Evolutionary conservation across 2,329 filamentous ascomycete species (phyloP), one percentile per base, ranked within the genome.

Genomic region (Colletotrichum phormii): DNA sequence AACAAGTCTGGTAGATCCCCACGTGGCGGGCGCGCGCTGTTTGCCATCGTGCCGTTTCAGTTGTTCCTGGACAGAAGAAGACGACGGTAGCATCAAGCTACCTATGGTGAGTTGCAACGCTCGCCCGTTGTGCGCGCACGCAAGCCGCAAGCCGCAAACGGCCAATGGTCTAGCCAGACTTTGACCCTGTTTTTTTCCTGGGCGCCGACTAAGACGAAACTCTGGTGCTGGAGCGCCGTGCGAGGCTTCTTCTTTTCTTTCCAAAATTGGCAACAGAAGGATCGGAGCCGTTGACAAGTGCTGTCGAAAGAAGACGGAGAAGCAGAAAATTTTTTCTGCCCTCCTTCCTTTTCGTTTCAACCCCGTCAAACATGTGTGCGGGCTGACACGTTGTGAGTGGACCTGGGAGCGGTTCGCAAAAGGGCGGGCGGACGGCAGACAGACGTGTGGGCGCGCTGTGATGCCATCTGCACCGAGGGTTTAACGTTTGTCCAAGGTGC

Each of bases 11-110:
- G 22, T 18, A 57, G 33, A 26, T 51, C 24, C 35, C 54, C 59
- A 60, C 65, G 37, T 64, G 46, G 59, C 11, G 59, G 5, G 60
- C 42, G 64, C 29, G 53, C 46, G 60, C n/a, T 54, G 66, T 42
- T 29, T 60, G 59, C 65, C 65, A 70, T 57, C 59, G 66, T 54
- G 66, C 29, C 22, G 66, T 70, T 72, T 72, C 60, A 70, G 26
- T 26, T 62, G 42, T 60, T 35, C 59, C 70, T 61, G 31, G 35
- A 26, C 51, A 49, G 22, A 57, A 57, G 26, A 35, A 31, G 49
- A 42, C 46, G 29, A 57, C 26, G 22, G 60, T 46, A 49, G 60
- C 35, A 49, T 58, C 54, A 49, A 61, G 29, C 33, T 55, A 12
- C 33, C 53, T 60, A 31, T 49, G 64, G 55, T 37, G 54, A 62